Base-by-base conservation (phyloP, 2,329 filamentous ascomycete species). In the Sclerotinia trifoliorum region DNA sequence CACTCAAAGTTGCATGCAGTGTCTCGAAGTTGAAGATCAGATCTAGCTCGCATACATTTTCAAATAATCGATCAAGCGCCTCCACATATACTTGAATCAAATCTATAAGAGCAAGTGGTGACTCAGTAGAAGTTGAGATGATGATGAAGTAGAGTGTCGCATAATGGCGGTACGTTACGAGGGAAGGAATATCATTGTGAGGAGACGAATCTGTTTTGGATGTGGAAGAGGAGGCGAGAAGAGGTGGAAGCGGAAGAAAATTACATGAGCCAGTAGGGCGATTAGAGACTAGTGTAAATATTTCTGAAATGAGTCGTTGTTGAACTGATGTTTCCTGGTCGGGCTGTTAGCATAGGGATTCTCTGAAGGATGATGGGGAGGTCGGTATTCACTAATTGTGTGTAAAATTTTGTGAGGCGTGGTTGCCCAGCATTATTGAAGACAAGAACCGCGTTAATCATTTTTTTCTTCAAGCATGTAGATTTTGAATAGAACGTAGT, bases 11-110 rank as follows among this genome's bases (percentile, higher is more conserved):
- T 11, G 94, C 91, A 82, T 99, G 95, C 75, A 99, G 84, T 21
- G 93, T 96, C 84, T 99, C 95, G 75, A 97, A 99, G 78, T 98
- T 98, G 83, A 99, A 99, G 79, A 99, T 99, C 74, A 99, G 85
- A 79, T 99, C 83, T 67, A 99, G 84, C 82, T 99, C 95, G 84
- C 95, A 99, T 13, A 99, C 95, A 78, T 99, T 97, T 81, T 98
- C 95, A 78, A 99, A 99, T 52, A 99, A 84, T 72, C 93, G 88
- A 79, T 99, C 95, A 48, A 99, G 86, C 0, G 94, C 90, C 80
- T 99, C 95, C 71, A 99, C 95, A 76, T 97, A 99, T 70, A 99
- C 95, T 80, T 99, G 95, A 73, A 99, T 98, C 66, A 99, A 83
- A 79, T 99, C 95, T 71, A 99, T 93, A 32, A 99, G 85, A 0